A percentile compares a stretch with the other conserved stretches of the same genome.
Conservation (phyloP, 768 basidiomycete species). For the Pleurotus djamor region DNA sequence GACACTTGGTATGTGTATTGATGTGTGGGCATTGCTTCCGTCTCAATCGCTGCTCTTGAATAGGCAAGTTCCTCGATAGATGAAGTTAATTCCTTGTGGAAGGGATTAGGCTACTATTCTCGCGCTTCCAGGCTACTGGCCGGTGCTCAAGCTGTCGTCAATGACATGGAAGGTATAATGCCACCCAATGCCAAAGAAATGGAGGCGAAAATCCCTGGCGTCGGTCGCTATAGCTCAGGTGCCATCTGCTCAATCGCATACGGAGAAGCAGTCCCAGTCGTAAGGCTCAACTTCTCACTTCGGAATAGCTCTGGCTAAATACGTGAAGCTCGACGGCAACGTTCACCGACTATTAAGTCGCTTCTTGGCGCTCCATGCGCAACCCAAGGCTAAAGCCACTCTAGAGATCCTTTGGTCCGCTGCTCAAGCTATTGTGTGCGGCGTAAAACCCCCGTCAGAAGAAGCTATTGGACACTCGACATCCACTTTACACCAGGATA, state of each 20-base stretch:
- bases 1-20: constrained; percentile 51
- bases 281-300: constrained; percentile 35
- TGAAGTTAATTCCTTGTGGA: constrained; percentile 87
- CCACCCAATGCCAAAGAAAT: constrained; percentile 81
- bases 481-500: constrained; percentile 13
- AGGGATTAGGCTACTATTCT: constrained; percentile 89
- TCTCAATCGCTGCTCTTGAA: constrained; percentile 12
- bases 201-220: constrained; percentile 82
- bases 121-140: constrained; percentile 78
- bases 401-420: constrained; percentile 83
- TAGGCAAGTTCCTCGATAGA: constrained; percentile 75
- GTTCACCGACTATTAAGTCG: constrained; percentile 85
- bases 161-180: constrained; percentile 63
- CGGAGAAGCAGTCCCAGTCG: constrained; percentile 79
- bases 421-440: constrained; percentile 67
- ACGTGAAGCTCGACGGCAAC: constrained; percentile 80
- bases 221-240: constrained; percentile 88
- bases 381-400: constrained; percentile 76
- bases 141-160: constrained; percentile 80
- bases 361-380: constrained; percentile 77
- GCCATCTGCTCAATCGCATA: constrained; percentile 88
- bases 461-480: neutral
- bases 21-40: constrained; percentile 21
- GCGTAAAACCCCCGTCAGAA: constrained; percentile 8
- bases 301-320: constrained; percentile 4